Conservation (phyloP, 1,139 yeast species). For the Spencermartinsiella ligniputridi region DNA sequence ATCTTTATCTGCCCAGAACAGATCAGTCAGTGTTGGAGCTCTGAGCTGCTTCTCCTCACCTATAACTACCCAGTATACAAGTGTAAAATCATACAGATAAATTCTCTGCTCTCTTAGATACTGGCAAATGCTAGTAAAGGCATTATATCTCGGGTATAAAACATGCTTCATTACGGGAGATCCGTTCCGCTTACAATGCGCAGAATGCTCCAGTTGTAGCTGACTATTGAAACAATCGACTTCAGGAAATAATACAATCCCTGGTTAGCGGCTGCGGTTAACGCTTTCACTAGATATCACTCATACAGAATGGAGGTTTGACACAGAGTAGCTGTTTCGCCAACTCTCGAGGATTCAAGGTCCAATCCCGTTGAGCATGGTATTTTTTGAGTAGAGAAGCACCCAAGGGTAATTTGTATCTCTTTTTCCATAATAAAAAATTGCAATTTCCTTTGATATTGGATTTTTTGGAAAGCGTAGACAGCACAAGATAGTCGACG, state of each 20-base stretch:
- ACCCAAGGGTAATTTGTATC: neutral
- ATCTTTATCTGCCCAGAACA: constrained; percentile 29
- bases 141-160: constrained; percentile 39
- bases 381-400: neutral
- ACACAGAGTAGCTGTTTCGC: neutral
- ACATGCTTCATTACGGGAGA: constrained; percentile 48
- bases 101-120: constrained; percentile 24
- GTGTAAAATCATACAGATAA: constrained; percentile 48
- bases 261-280: constrained; percentile 13
- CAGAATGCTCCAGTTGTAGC: constrained; percentile 29
- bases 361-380: constrained; percentile 1
- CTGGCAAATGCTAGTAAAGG: constrained; percentile 30
- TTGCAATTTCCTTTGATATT: neutral
- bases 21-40: constrained; percentile 14
- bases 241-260: constrained; percentile 37
- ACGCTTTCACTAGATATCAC: neutral
- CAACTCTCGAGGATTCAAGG: neutral
- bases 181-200: constrained; percentile 24
- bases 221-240: constrained; percentile 24
- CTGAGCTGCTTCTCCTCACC: constrained; percentile 13
- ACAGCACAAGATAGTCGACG: neutral
- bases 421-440: neutral
- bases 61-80: constrained; percentile 37
- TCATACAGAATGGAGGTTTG: neutral
- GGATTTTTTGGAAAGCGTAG: neutral